Evolutionary conservation across 805 yeast species (phyloP).

Genomic region (Lipomyces yamadae): DNA sequence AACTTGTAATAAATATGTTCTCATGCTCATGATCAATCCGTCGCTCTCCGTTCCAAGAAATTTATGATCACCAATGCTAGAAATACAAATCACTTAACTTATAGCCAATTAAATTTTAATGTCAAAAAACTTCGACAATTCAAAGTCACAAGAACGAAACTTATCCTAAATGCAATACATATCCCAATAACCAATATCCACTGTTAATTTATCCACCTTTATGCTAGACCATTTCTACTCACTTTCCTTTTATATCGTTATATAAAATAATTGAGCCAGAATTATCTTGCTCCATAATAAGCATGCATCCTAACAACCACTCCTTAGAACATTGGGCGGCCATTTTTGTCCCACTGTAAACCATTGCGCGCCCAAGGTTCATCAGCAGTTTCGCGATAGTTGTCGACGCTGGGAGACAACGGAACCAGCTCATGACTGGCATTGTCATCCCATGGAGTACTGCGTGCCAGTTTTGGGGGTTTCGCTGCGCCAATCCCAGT

Average conservation of each 20-base stretch:
- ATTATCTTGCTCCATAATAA: not conserved
- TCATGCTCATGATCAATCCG: not conserved
- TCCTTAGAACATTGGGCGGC: constrained; percentile 23
- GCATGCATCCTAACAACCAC: too few relatives aligned
- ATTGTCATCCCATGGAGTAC: constrained; percentile 24
- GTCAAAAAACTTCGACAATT: not conserved
- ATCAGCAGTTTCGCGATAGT: not conserved
- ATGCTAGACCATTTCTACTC: not conserved
- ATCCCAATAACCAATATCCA: not conserved
- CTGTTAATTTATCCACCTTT: too few relatives aligned
- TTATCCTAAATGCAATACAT: not conserved
- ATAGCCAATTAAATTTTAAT: not conserved
- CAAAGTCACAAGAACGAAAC: not conserved
- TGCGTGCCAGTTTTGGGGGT: not conserved
- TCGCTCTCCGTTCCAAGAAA: not conserved
- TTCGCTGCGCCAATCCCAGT: not conserved
- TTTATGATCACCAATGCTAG: not conserved
- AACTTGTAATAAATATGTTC: not conserved
- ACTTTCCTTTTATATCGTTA: not conserved
- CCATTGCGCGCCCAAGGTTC: constrained; percentile 14
- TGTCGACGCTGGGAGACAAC: not conserved
- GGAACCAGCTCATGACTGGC: constrained; percentile 9
- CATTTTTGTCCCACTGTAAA: constrained; percentile 20
- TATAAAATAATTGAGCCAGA: not conserved
- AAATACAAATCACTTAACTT: not conserved